Base-by-base conservation (phyloP, 2,329 filamentous ascomycete genomes). In the Sporothrix phasma region DNA sequence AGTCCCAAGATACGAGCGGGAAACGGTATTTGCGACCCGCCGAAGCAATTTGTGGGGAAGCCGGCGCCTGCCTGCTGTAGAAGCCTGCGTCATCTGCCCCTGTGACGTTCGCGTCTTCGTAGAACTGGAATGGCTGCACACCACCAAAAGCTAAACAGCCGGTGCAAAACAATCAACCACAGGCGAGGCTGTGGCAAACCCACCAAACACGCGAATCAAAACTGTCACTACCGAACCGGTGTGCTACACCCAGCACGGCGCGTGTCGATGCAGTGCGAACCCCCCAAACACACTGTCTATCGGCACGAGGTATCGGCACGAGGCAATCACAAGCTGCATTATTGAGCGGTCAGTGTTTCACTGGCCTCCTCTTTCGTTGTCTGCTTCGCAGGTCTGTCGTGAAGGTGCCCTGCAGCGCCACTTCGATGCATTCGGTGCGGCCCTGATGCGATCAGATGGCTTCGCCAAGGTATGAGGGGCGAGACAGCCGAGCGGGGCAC, bases 401-500 rank as follows among this genome's bases (percentile, higher is more conserved):
- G 15, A 53, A 37, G 26, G 26, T 13, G 17, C 24, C 17, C 13
- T 49, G 46, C 3, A 11, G 24, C 5, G 24, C 15, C 29, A 3
- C 13, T 22, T n/a, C 15, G 26, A 51, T n/a, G 8, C 26, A 7
- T 51, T 8, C 10, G 15, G 17, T 5, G 3, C 47, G 19, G 26
- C 17, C 8, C 51, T 13, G 51, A 17, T 39, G 31, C 31, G 34
- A 19, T 19, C 34, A 3, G 2, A 65, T 65, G 64, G 61, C 54
- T n/a, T 41, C 54, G 15, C 26, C 29, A 17, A 29, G 49, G 24
- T 34, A 51, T 5, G 68, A 67, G 26, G 63, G 67, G 31, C 54
- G 53, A 15, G 70, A 70, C 43, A 66, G 65, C 22, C 70, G 71
- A 31, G 66, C 70, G 13, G 71, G 71, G 45, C 72, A 72, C n/a